A percentile compares a stretch with the other conserved stretches of the same genome.
phyloP scores from a whole-genome alignment of 2,329 filamentous ascomycete genomes.

The Drechslerella stenobrocha region DNA sequence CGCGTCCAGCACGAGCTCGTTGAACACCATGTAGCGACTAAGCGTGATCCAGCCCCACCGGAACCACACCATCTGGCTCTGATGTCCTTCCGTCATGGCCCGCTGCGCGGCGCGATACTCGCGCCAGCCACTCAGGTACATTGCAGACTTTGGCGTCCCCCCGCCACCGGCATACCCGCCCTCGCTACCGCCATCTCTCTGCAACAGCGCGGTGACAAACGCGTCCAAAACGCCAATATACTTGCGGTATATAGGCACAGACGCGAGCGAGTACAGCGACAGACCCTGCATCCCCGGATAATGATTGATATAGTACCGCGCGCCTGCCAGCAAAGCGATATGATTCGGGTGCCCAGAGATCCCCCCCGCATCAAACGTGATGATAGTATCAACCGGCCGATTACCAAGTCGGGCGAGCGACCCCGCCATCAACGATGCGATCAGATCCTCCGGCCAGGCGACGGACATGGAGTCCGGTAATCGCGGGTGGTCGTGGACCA shows the following conservation, averaged over 20 bases:
- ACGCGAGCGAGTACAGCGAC: slow-evolving; percentile 78
- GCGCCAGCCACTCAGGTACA: slow-evolving; percentile 71
- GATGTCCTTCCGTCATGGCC: slow-evolving; percentile 87
- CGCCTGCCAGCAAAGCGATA: slow-evolving; percentile 81
- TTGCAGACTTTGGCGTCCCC: slow-evolving; percentile 54
- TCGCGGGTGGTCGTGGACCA: slow-evolving; percentile 28
- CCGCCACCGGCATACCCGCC: slow-evolving; percentile 21
- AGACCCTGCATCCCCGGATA: slow-evolving; percentile 13
- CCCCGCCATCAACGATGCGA: slow-evolving; percentile 59
- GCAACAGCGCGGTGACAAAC: slow-evolving; percentile 66
- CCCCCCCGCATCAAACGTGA: slow-evolving; percentile 85
- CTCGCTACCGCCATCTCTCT: slow-evolving; percentile 44
- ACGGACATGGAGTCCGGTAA: slow-evolving; percentile 80
- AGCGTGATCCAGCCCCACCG: slow-evolving; percentile 91
- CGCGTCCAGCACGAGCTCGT: slow-evolving; percentile 72
- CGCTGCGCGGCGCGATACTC: slow-evolving; percentile 70
- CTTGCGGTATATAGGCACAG: slow-evolving; percentile 74
- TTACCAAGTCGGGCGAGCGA: slow-evolving; percentile 19
- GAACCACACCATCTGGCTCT: slow-evolving; percentile 99
- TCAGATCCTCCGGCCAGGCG: slow-evolving; percentile 71
- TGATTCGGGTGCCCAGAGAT: slow-evolving; percentile 93
- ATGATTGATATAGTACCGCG: slow-evolving; percentile 67
- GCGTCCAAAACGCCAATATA: slow-evolving; percentile 77
- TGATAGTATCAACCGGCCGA: slow-evolving; percentile 72
- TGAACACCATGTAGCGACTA: slow-evolving; percentile 93